A percentile compares a stretch with the other conserved stretches of the same genome.
These are phyloP conservation scores for Dothistroma pini DNA, from an alignment of 2,329 filamentous ascomycete genomes.

Conservation along the genomic window DNA sequence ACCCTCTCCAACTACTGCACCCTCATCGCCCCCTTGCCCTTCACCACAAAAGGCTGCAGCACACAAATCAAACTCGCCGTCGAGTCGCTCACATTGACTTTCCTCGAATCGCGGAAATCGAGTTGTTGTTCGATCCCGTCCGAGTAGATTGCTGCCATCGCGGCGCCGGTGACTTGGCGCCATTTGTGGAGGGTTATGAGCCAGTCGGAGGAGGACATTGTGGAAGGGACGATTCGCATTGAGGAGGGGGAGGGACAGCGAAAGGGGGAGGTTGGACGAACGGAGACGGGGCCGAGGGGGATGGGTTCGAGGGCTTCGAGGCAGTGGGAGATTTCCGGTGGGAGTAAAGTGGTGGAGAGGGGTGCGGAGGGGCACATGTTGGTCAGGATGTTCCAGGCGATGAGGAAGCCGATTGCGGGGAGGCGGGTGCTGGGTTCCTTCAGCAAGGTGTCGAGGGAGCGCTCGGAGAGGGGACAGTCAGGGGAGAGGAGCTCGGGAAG, in stretches of 20 bases:
- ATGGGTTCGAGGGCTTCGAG: constrained; percentile 15
- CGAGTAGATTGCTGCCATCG: constrained; percentile 17
- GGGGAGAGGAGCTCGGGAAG: constrained; percentile 7
- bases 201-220: not conserved
- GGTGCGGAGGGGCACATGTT: constrained; percentile 11
- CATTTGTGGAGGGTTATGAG: not conserved
- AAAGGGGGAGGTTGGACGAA: not conserved
- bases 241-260: not conserved
- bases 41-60: constrained; percentile 15
- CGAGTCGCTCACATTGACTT: constrained; percentile 14
- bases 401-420: constrained; percentile 13
- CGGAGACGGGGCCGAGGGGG: not conserved
- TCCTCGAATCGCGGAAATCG: constrained; percentile 7
- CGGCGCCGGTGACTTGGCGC: not conserved
- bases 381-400: constrained; percentile 19
- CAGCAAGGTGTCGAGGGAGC: constrained; percentile 11
- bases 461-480: constrained; percentile 8
- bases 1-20: constrained; percentile 18
- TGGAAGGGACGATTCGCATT: not conserved
- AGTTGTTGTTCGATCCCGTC: constrained; percentile 6
- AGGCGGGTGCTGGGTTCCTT: constrained; percentile 11
- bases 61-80: constrained; percentile 10
- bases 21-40: constrained; percentile 13
- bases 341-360: constrained; percentile 12
- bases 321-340: constrained; percentile 16